phyloP scores from a whole-genome alignment of 2,329 filamentous ascomycete species.

The Pestalotiopsis sp. region DNA sequence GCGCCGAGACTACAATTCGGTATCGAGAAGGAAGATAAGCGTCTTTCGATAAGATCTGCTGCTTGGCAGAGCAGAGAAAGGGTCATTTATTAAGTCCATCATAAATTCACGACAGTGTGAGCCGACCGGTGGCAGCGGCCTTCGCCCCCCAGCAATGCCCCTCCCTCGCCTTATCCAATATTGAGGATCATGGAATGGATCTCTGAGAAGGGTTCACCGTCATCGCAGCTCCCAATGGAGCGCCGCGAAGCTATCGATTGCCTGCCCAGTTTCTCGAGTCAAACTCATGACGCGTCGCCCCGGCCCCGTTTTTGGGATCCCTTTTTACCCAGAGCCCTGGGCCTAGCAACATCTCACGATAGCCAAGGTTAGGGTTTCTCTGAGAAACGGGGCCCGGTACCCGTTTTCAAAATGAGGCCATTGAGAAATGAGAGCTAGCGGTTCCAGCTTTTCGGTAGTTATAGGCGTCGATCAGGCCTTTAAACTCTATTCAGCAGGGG shows the following conservation, averaged over 20 bases:
- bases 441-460: neutral
- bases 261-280: neutral
- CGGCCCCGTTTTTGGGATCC: neutral
- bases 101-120: neutral
- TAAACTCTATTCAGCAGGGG: neutral
- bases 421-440: neutral
- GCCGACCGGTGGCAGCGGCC: neutral
- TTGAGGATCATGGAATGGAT: neutral
- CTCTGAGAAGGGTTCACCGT: neutral
- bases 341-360: neutral
- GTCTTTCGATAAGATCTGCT: neutral
- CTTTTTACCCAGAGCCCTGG: neutral
- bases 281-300: neutral
- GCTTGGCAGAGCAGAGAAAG: neutral
- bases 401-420: neutral
- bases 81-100: neutral
- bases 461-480: neutral
- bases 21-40: neutral
- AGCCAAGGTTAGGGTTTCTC: neutral
- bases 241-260: neutral
- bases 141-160: neutral
- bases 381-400: neutral
- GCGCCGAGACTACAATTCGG: neutral
- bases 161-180: neutral
- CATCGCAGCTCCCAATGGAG: neutral